Conservation (phyloP, 345 rosid species). For the Stellera chamaejasme region DNA sequence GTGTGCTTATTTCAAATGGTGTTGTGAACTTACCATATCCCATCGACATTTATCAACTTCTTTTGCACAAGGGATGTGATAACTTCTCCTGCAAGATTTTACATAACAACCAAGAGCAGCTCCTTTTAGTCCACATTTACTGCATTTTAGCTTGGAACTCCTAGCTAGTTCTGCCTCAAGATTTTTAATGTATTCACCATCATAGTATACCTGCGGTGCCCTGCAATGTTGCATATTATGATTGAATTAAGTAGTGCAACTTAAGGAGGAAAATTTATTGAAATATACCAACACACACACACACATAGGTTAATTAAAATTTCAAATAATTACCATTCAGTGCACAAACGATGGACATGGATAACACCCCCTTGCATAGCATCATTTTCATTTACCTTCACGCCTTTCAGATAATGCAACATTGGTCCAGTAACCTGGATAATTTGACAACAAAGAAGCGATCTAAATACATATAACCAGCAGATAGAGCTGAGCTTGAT, state of each 20-base stretch:
- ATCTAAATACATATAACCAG: neutral
- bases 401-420: conserved; percentile 54
- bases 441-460: conserved; percentile 1
- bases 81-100: conserved; percentile 67
- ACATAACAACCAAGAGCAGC: conserved; percentile 83
- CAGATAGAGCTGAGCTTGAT: neutral
- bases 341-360: conserved; percentile 66
- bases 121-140: conserved; percentile 64
- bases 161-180: conserved; percentile 66
- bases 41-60: conserved; percentile 62
- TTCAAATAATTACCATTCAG: conserved; percentile 57
- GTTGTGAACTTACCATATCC: conserved; percentile 45
- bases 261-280: neutral
- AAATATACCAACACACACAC: neutral
- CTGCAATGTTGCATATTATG: conserved; percentile 24
- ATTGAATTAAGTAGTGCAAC: neutral
- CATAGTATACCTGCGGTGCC: conserved; percentile 79
- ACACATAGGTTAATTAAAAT: neutral
- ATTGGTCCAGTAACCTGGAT: conserved; percentile 62
- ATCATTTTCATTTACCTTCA: conserved; percentile 39
- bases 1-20: neutral
- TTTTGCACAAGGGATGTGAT: conserved; percentile 72
- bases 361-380: conserved; percentile 34
- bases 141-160: conserved; percentile 71
- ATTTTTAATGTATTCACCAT: conserved; percentile 50